Evolutionary conservation across 2,329 filamentous ascomycete species (phyloP), one percentile per base, ranked within the genome.

Genomic region (Metarhizium anisopliae): DNA sequence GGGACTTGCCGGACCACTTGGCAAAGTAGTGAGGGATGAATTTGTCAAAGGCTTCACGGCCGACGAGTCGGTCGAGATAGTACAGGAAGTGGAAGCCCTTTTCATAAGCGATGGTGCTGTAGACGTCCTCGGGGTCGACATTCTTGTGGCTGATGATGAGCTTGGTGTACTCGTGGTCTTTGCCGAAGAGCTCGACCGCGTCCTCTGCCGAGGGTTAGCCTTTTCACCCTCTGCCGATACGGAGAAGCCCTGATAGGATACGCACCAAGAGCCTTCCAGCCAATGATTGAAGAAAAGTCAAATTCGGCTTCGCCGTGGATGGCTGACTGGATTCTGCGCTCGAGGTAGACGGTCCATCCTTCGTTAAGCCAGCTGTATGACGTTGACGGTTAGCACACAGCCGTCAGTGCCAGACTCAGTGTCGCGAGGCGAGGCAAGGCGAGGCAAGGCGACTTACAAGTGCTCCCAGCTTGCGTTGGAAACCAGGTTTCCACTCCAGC

Each of bases 21-120:
- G 80, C 84, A 70, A 97, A 97, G 75, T 97, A 96, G 70, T 96
- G 85, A 16, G 92, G 91, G 66, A 97, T 96, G 72, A 97, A 99
- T 63, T 85, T 87, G 77, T 97, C 90, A 75, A 94, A 99, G 68
- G 88, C 87, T n/a, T 86, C 79, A 58, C 89, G 87, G 40, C 90
- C 89, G 4, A 97, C 80, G 1, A 96, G 76, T 50, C 86, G 87
- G 66, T 99, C 94, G 14, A 99, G 84, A 64, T 92, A 86, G 71
- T 91, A 96, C 50, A 99, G 78, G 70, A 97, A 95, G 67, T 89
- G 89, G 72, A 96, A 97, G 3, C 93, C 93, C 73, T 99, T 97
- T 69, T 97, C 93, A 66, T 99, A 99, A 0, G 94, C 91, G 38
- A 97, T 79, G 30, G 84, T 88, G 62, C 89, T 95, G 74, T 97